Evolutionary conservation across 768 basidiomycete genomes (phyloP).

Genomic region (Rickenella mellea): DNA sequence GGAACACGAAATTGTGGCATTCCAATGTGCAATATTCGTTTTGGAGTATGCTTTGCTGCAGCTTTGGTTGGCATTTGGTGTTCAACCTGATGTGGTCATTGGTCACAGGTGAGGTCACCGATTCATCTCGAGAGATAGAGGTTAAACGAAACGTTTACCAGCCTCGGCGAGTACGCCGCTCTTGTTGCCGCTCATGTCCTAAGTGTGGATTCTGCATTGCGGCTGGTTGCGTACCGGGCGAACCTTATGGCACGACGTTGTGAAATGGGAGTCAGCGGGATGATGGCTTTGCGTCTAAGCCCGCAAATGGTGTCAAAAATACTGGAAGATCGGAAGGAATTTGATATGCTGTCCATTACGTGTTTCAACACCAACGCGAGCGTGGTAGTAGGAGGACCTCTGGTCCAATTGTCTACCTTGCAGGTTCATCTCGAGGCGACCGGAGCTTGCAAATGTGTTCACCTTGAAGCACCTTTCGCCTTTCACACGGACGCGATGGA

Average conservation of each 20-base stretch:
- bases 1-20: conserved; percentile 31
- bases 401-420: conserved; percentile 31
- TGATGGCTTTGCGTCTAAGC: conserved; percentile 33
- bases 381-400: conserved; percentile 51
- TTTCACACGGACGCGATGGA: conserved; percentile 63
- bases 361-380: conserved; percentile 53
- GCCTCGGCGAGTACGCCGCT: conserved; percentile 70
- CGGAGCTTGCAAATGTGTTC: conserved; percentile 27
- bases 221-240: conserved; percentile 47
- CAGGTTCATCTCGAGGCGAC: conserved; percentile 28
- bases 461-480: conserved; percentile 48
- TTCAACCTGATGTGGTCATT: conserved; percentile 48
- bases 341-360: conserved; percentile 35
- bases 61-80: conserved; percentile 64
- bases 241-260: conserved; percentile 48
- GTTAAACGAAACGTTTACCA: conserved; percentile 16
- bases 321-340: conserved; percentile 29
- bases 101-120: conserved; percentile 55
- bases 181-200: conserved; percentile 55
- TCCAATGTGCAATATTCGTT: conserved; percentile 47
- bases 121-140: neutral
- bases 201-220: conserved; percentile 44
- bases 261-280: conserved; percentile 35
- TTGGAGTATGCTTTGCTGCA: conserved; percentile 53
- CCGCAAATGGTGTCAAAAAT: neutral